Evolutionary conservation across 176 grass and related monocot genomes (phyloP).

Genomic region (Aegilops sharonensis): DNA sequence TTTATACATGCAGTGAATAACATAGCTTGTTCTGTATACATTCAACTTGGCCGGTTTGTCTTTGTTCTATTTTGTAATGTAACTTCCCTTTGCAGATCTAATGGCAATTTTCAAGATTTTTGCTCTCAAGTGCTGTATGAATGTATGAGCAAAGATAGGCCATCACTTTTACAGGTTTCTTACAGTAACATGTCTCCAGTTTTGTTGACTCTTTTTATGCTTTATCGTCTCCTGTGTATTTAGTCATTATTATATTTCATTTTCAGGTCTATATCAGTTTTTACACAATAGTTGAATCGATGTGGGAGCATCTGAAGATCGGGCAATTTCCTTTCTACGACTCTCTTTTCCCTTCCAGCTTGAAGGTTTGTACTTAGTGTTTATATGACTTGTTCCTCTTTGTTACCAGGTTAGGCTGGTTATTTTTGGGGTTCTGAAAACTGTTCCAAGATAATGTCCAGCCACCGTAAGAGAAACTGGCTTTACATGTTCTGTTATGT

Average conservation of each 20-base stretch:
- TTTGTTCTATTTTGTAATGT: neutral
- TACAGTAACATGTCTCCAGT: conserved; percentile 9
- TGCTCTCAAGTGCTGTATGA: conserved; percentile 92
- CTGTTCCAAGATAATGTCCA: neutral
- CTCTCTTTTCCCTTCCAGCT: conserved; percentile 78
- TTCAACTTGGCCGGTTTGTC: neutral
- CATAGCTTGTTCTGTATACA: neutral
- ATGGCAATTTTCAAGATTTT: conserved; percentile 83
- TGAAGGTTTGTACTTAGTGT: conserved; percentile 61
- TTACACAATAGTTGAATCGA: conserved; percentile 79
- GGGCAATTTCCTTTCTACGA: conserved; percentile 59
- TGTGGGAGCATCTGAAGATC: conserved; percentile 74
- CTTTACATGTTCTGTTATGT: neutral
- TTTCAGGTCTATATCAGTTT: conserved; percentile 83
- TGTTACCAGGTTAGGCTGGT: neutral
- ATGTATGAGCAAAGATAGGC: conserved; percentile 98
- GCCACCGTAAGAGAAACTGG: neutral
- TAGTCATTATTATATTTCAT: conserved; percentile 23
- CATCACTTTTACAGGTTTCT: conserved; percentile 79
- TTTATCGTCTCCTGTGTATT: conserved; percentile 7
- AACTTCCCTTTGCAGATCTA: conserved; percentile 55
- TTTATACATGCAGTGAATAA: neutral
- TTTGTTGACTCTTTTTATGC: conserved; percentile 14
- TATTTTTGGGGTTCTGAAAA: neutral
- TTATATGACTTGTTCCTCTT: conserved; percentile 24